Conservation (phyloP, 2,329 filamentous ascomycete genomes). For the Aspergillus jensenii region DNA sequence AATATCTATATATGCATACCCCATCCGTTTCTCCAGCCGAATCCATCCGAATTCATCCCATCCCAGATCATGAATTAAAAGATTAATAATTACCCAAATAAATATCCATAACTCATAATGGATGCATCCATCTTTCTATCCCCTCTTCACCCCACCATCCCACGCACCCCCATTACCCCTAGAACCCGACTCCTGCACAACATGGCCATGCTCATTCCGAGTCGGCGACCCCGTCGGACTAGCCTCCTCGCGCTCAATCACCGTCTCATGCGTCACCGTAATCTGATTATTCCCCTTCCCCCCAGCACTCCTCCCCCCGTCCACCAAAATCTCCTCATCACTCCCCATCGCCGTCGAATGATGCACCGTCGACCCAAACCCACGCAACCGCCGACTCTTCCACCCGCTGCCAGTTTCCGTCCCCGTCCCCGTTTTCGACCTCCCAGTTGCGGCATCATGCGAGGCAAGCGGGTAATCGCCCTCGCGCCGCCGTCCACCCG, state of each 20-base stretch:
- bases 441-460: too few relatives aligned
- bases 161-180: too few relatives aligned
- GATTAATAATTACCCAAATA: too few relatives aligned
- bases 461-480: not conserved
- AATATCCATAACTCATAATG: too few relatives aligned
- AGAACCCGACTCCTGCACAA: not conserved
- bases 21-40: too few relatives aligned
- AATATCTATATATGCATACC: too few relatives aligned
- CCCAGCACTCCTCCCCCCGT: not conserved
- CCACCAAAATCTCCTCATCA: conserved; percentile 27
- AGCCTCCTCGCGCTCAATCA: conserved; percentile 22
- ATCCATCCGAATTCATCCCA: too few relatives aligned
- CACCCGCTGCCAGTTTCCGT: not conserved
- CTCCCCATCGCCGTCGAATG: conserved; percentile 26
- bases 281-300: conserved; percentile 15
- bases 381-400: not conserved
- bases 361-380: conserved; percentile 2
- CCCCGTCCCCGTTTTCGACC: not conserved
- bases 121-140: too few relatives aligned
- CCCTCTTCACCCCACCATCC: too few relatives aligned
- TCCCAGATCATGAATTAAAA: too few relatives aligned
- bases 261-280: conserved; percentile 27
- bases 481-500: not conserved
- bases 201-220: not conserved
- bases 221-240: not conserved